Evolutionary conservation across 1,284 basidiomycete genomes (phyloP).

Genomic region (Fomitopsis betulina): DNA sequence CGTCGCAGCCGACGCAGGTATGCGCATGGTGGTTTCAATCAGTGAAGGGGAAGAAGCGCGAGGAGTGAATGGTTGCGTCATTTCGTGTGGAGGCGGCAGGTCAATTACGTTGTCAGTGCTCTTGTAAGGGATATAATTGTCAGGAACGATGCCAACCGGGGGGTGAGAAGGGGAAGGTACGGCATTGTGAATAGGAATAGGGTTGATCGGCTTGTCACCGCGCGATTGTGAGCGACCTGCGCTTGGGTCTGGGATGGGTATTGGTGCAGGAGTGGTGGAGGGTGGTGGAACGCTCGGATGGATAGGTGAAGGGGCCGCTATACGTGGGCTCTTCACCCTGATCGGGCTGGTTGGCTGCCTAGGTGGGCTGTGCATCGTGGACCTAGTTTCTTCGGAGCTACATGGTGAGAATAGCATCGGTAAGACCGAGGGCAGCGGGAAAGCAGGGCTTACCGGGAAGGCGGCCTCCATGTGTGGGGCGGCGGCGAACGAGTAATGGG

Average conservation of each 20-base stretch:
- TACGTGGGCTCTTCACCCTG: slow-evolving; percentile 13
- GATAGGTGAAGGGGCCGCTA: slow-evolving; percentile 22
- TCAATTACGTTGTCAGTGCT: slow-evolving; percentile 24
- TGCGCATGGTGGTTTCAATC: slow-evolving; percentile 3
- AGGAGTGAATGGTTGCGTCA: slow-evolving; percentile 25
- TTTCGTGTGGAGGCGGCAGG: slow-evolving; percentile 35
- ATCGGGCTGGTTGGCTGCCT: slow-evolving; percentile 12
- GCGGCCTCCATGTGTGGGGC: slow-evolving; percentile 7
- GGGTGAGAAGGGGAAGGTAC: slow-evolving; percentile 21
- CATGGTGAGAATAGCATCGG: neutral
- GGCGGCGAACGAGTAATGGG: slow-evolving; percentile 11
- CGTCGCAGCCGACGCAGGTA: slow-evolving; percentile 4
- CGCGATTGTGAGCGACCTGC: slow-evolving; percentile 8
- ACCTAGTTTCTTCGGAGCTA: slow-evolving; percentile 12
- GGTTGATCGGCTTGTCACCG: slow-evolving; percentile 17
- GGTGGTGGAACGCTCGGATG: slow-evolving; percentile 20
- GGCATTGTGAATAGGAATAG: slow-evolving; percentile 30
- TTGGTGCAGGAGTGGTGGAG: slow-evolving; percentile 15
- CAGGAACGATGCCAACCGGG: slow-evolving; percentile 26
- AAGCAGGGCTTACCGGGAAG: slow-evolving; percentile 10
- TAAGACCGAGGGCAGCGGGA: neutral
- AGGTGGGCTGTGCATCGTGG: slow-evolving; percentile 12
- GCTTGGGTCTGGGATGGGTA: slow-evolving; percentile 13
- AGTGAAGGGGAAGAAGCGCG: slow-evolving; percentile 8
- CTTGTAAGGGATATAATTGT: slow-evolving; percentile 38